Conservation (phyloP, 2,329 filamentous ascomycete species). For the Purpureocillium takamizusanense region DNA sequence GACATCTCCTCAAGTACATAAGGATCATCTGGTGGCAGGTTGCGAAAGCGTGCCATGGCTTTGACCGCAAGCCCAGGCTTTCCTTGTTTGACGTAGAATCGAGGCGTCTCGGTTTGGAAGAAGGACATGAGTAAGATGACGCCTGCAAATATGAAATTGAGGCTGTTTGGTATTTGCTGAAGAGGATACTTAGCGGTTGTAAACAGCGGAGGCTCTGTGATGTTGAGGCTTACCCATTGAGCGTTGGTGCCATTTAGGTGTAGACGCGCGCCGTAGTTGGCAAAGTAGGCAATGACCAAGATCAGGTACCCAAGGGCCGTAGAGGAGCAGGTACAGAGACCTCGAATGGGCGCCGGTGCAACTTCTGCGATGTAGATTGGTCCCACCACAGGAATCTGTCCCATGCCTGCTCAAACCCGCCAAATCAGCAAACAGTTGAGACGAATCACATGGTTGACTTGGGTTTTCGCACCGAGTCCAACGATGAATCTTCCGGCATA, state of each 20-base stretch:
- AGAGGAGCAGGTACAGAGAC: constrained; percentile 58
- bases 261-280: constrained; percentile 52
- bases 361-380: constrained; percentile 69
- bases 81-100: constrained; percentile 59
- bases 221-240: too few relatives aligned
- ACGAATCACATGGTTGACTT: too few relatives aligned
- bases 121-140: constrained; percentile 63
- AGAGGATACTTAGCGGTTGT: constrained; percentile 44
- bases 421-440: too few relatives aligned
- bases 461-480: constrained; percentile 54
- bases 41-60: constrained; percentile 48
- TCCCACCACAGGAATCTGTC: too few relatives aligned
- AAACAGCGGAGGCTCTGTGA: too few relatives aligned
- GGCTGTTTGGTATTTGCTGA: constrained; percentile 62
- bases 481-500: constrained; percentile 60
- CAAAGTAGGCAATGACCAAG: constrained; percentile 72
- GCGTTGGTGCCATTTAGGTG: constrained; percentile 35
- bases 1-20: constrained; percentile 54
- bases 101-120: constrained; percentile 60
- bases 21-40: constrained; percentile 48
- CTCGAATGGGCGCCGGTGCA: constrained; percentile 58
- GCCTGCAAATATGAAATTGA: constrained; percentile 70
- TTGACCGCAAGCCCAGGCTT: constrained; percentile 48
- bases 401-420: too few relatives aligned
- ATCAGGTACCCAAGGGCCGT: constrained; percentile 58